These are phyloP conservation scores for Papiliotrema terrestris DNA, from an alignment of 1,284 basidiomycete species.

Conservation along the genomic window DNA sequence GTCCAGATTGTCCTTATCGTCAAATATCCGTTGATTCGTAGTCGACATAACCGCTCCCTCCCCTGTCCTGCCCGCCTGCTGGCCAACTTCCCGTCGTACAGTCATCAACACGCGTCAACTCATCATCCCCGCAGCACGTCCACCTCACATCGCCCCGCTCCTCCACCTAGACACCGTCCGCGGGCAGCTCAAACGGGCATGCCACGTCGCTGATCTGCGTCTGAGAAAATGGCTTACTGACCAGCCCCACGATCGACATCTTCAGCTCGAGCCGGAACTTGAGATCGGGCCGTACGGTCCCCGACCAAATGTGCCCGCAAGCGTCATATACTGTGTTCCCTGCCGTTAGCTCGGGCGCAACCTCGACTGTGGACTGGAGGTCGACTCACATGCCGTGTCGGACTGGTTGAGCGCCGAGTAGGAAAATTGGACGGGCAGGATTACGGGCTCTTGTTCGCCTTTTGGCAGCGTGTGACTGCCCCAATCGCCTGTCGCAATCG, in stretches of 20 bases:
- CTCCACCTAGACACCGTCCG: background rate
- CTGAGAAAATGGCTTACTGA: constrained; percentile 55
- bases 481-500: constrained; percentile 64
- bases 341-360: constrained; percentile 29
- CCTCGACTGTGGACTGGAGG: background rate
- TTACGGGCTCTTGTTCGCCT: constrained; percentile 59
- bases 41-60: too few species aligned
- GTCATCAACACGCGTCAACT: too few species aligned
- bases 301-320: constrained; percentile 62
- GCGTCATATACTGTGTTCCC: constrained; percentile 75
- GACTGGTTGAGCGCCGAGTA: constrained; percentile 74
- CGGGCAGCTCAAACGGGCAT: constrained; percentile 69
- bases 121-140: too few species aligned
- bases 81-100: too few species aligned
- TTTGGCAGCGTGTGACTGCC: constrained; percentile 60
- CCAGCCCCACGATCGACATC: constrained; percentile 67
- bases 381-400: constrained; percentile 69
- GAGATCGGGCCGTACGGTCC: constrained; percentile 62
- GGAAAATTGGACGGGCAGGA: constrained; percentile 72
- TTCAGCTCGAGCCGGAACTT: constrained; percentile 65
- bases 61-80: too few species aligned
- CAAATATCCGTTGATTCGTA: too few species aligned
- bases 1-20: too few species aligned
- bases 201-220: constrained; percentile 61
- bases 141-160: too few species aligned